Conservation (phyloP, 1,284 basidiomycete species). For the Puccinia sorghi region DNA sequence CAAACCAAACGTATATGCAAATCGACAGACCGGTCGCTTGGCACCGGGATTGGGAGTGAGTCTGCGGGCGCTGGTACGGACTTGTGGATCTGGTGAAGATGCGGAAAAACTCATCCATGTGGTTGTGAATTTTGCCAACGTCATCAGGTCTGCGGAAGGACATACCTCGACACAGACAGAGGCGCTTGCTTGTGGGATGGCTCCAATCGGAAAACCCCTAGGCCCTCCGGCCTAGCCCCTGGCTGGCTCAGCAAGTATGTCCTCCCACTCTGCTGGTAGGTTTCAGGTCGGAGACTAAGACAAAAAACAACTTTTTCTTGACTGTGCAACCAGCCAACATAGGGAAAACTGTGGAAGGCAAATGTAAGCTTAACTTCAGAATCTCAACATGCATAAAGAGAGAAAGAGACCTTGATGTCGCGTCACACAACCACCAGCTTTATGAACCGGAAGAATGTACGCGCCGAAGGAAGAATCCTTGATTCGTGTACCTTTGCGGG, state of each 20-base stretch:
- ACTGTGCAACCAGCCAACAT: background rate
- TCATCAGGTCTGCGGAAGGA: background rate
- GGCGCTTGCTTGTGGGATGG: slow-evolving; percentile 2
- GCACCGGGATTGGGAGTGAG: background rate
- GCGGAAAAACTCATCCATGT: too few species aligned
- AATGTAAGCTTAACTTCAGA: background rate
- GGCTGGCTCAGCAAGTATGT: background rate
- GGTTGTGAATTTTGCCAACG: too few species aligned
- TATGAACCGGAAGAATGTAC: background rate
- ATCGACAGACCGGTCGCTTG: background rate
- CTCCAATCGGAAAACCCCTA: background rate
- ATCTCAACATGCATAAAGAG: background rate
- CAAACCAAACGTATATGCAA: too few species aligned
- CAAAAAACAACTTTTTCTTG: background rate
- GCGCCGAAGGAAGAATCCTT: background rate
- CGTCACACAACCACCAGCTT: background rate
- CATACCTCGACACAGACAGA: background rate
- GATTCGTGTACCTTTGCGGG: background rate
- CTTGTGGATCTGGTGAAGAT: background rate
- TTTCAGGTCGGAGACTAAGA: background rate
- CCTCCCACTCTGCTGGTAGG: background rate
- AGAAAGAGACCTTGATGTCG: background rate
- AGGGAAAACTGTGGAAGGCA: background rate
- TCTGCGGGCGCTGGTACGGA: background rate
- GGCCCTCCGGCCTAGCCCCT: background rate